phyloP scores from a whole-genome alignment of 2,329 filamentous ascomycete genomes.

The Pseudogymnoascus sp. region DNA sequence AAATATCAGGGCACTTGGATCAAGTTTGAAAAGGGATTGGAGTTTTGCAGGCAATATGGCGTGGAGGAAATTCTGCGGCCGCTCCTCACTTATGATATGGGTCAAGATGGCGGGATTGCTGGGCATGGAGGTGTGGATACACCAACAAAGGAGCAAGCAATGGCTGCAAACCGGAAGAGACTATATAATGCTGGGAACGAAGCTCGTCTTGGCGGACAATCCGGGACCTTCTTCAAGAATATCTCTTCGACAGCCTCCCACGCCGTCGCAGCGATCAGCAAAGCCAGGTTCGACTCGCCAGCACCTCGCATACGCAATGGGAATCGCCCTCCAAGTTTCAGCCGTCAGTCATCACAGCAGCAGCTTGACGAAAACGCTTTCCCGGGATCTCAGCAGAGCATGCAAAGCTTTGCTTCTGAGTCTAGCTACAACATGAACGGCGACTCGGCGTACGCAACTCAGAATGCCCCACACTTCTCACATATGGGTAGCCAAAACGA shows the following conservation, averaged over 20 bases:
- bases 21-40: constrained; percentile 80
- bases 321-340: constrained; percentile 59
- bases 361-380: constrained; percentile 47
- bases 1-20: constrained; percentile 99
- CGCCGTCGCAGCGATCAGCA: constrained; percentile 92
- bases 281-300: constrained; percentile 86
- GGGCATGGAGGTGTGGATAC: constrained; percentile 77
- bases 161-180: constrained; percentile 89
- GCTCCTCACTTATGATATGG: constrained; percentile 72
- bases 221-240: constrained; percentile 93
- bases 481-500: constrained; percentile 35
- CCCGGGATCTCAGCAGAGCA: constrained; percentile 73
- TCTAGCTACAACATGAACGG: constrained; percentile 56
- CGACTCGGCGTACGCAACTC: constrained; percentile 62
- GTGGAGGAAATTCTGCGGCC: constrained; percentile 70
- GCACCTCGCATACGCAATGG: constrained; percentile 55
- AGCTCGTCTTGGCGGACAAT: constrained; percentile 53
- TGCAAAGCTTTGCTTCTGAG: constrained; percentile 62
- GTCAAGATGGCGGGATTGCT: constrained; percentile 61
- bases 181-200: constrained; percentile 75
- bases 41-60: constrained; percentile 75
- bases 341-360: constrained; percentile 62
- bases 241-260: constrained; percentile 90
- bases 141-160: constrained; percentile 95
- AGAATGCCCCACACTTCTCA: constrained; percentile 32